These are phyloP conservation scores for Mortierella sp. DNA, from an alignment of 371 early-diverging fungal genomes.

Conservation along the genomic window DNA sequence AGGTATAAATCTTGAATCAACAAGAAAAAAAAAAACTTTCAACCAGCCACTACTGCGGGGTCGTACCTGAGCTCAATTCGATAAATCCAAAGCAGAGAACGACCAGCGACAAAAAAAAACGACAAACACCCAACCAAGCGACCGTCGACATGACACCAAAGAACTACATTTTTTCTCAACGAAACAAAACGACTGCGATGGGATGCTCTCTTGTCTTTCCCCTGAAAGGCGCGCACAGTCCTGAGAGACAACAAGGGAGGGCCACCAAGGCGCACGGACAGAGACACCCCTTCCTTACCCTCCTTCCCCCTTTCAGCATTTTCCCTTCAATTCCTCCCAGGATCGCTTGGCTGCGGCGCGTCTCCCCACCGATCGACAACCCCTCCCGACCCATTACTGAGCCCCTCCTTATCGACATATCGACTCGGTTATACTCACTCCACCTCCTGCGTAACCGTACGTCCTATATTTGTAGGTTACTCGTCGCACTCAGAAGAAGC, in stretches of 20 bases:
- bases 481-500: constrained; percentile 83
- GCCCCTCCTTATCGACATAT: background rate
- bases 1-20: constrained; percentile 62
- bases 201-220: background rate
- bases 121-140: background rate
- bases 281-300: background rate
- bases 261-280: constrained; percentile 4
- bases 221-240: constrained; percentile 8
- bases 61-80: constrained; percentile 4
- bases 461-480: constrained; percentile 70
- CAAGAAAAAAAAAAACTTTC: constrained; percentile 8
- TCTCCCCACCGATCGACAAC: background rate
- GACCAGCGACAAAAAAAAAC: background rate
- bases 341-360: background rate
- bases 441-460: background rate
- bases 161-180: background rate
- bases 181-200: background rate
- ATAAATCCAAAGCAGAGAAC: background rate
- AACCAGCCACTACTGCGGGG: background rate
- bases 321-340: background rate
- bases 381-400: background rate
- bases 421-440: background rate
- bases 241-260: background rate
- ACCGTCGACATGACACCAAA: background rate
- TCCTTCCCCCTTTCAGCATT: background rate